phyloP scores from a whole-genome alignment of 257 asterid genomes.

The Prunella vulgaris region DNA sequence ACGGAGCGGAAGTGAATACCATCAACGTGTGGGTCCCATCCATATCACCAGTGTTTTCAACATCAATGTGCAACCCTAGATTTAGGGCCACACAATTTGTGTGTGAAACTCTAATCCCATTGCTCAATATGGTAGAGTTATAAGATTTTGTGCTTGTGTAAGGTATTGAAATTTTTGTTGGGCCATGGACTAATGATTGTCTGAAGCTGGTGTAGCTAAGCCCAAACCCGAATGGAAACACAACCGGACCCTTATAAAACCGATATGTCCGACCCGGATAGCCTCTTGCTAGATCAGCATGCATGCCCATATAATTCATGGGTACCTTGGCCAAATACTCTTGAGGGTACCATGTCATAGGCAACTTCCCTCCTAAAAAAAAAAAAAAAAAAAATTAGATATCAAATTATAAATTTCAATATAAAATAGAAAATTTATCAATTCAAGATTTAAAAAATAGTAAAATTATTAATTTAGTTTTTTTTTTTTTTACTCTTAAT shows the following conservation, averaged over 20 bases:
- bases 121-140: slow-evolving; percentile 30
- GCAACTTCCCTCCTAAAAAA: slow-evolving; percentile 74
- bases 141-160: slow-evolving; percentile 18
- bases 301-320: slow-evolving; percentile 82
- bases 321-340: slow-evolving; percentile 51
- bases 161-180: slow-evolving; percentile 43
- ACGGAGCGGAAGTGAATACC: slow-evolving; percentile 44
- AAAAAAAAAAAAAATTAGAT: too few relatives aligned
- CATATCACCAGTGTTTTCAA: slow-evolving; percentile 56
- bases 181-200: slow-evolving; percentile 48
- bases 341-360: slow-evolving; percentile 95
- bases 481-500: too few relatives aligned
- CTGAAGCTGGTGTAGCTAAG: slow-evolving; percentile 58
- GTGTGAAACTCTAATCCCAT: slow-evolving; percentile 53
- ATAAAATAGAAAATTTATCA: neutral
- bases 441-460: too few relatives aligned
- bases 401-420: neutral
- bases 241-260: slow-evolving; percentile 78
- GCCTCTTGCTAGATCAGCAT: slow-evolving; percentile 60
- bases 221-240: slow-evolving; percentile 74
- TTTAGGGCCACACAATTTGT: slow-evolving; percentile 52
- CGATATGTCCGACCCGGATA: slow-evolving; percentile 88
- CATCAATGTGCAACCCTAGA: slow-evolving; percentile 49
- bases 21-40: slow-evolving; percentile 72
- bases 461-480: too few relatives aligned